Percentiles rank a stretch among this genome's conserved stretches.
Evolutionary conservation across 2,329 filamentous ascomycete genomes (phyloP).

Genomic region (Sporothrix variecibatus): DNA sequence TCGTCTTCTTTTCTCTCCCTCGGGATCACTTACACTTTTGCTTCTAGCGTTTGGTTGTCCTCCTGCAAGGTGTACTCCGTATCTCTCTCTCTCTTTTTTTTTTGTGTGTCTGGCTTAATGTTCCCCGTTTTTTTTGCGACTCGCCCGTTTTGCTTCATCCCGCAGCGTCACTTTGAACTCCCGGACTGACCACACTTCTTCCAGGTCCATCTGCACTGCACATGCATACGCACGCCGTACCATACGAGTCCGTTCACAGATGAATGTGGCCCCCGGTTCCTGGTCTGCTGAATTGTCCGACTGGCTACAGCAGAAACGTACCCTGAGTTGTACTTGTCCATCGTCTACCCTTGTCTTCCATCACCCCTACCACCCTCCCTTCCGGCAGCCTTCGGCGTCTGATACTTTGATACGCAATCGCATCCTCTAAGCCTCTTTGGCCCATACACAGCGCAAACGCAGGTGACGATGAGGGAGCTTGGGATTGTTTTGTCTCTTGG

Average conservation of each 20-base stretch:
- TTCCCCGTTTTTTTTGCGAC: conserved; percentile 10
- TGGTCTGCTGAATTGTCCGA: conserved; percentile 25
- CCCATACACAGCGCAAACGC: conserved; percentile 9
- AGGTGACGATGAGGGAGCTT: neutral
- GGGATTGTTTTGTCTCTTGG: neutral
- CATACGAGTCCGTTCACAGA: conserved; percentile 12
- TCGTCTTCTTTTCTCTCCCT: neutral
- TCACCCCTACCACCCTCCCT: conserved; percentile 22
- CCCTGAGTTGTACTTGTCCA: conserved; percentile 5
- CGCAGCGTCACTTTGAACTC: conserved; percentile 2
- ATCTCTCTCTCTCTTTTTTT: neutral
- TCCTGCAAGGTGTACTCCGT: neutral
- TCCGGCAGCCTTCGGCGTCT: conserved; percentile 13
- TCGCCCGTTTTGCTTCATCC: conserved; percentile 15
- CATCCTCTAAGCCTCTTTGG: conserved; percentile 20
- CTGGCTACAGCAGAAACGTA: conserved; percentile 23
- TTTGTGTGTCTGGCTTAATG: neutral
- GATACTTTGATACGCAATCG: conserved; percentile 22
- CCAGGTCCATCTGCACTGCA: neutral
- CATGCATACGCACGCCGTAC: conserved; percentile 4
- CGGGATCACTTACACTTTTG: neutral
- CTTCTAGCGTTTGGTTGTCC: neutral
- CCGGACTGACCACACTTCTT: neutral
- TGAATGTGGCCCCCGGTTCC: conserved; percentile 18
- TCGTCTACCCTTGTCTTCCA: conserved; percentile 19